Evolutionary conservation across 176 grass and related monocot genomes (phyloP).

Genomic region (Cenchrus purpureus): DNA sequence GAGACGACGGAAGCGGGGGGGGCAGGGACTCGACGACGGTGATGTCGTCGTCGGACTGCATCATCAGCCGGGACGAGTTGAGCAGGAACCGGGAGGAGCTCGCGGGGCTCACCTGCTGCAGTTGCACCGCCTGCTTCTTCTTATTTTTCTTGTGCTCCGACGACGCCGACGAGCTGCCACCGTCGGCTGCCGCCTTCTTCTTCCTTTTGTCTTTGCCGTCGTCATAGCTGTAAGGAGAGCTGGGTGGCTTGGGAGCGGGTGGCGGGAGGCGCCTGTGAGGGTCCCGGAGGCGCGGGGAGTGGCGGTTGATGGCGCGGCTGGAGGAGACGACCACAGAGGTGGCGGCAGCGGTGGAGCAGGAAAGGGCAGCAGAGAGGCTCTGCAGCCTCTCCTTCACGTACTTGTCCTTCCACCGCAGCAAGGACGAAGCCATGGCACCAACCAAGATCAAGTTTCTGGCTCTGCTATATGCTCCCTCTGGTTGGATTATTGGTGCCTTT

Average conservation of each 20-base stretch:
- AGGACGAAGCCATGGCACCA: slow-evolving; percentile 49
- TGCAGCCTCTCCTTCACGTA: slow-evolving; percentile 57
- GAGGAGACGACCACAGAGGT: slow-evolving; percentile 47
- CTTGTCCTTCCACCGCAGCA: slow-evolving; percentile 52
- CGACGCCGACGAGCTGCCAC: background rate
- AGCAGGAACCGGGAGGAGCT: slow-evolving; percentile 81
- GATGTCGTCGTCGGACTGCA: slow-evolving; percentile 49
- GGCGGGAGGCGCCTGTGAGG: slow-evolving; percentile 43
- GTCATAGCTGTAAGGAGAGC: background rate
- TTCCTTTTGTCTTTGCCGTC: slow-evolving; percentile 11
- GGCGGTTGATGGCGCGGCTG: slow-evolving; percentile 51
- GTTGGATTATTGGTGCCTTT: background rate
- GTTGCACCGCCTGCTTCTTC: slow-evolving; percentile 15
- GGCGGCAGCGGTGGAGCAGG: slow-evolving; percentile 70
- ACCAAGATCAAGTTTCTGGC: background rate
- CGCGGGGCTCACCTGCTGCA: slow-evolving; percentile 48
- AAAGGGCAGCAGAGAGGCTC: slow-evolving; percentile 31
- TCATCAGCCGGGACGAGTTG: slow-evolving; percentile 60
- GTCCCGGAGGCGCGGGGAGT: slow-evolving; percentile 55
- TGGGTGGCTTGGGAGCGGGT: slow-evolving; percentile 7
- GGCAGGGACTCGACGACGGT: background rate
- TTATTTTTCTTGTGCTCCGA: slow-evolving; percentile 12
- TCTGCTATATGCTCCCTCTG: background rate
- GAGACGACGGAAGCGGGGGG: background rate
- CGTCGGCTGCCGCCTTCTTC: background rate